Base-by-base conservation (phyloP, 2,329 filamentous ascomycete species). In the Grosmannia penicillata region DNA sequence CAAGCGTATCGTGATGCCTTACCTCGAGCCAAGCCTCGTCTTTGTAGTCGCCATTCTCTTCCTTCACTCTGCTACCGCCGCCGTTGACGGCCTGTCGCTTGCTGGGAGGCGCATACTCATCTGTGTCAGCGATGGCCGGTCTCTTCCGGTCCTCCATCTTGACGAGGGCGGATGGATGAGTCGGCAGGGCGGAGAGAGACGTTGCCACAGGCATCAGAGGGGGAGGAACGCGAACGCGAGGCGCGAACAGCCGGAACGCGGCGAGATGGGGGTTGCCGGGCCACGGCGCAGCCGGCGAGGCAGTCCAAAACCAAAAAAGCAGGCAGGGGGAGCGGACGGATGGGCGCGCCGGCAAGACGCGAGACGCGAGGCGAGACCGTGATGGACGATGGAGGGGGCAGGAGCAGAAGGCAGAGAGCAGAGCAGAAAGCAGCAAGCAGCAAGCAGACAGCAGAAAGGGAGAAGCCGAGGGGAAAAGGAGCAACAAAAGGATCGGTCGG, bases 101-200 rank as follows among this genome's bases (percentile, higher is more conserved):
- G 55, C 78, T 82, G 18, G 89, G 87, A 48, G 89, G 89, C 48
- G 82, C 82, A 54, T 83, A 68, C 50, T 95, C 85, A 59, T 91
- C 83, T 53, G 75, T 66, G 56, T 80, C 82, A 61, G 75, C 72
- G 51, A 81, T 72, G 56, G 86, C 83, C 56, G 86, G 82, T 75
- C 91, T 78, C 75, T 98, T 98, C 75, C 91, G 85, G 70, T 96
- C 91, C 73, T 98, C 91, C 89, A 96, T 98, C 75, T 91, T 94
- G 68, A 77, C 69, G 65, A 83, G 71, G 72, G 78, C 78, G 66
- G 84, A 80, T 69, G 82, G 75, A 73, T 77, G 75, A 70, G 44
- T 47, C 45, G 78, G 71, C 56, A 64, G 61, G 61, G 78, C 70
- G 62, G 76, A 72, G 58, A 71, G 70, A 51, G 75, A 72, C 65